These are phyloP conservation scores for Rhodomyrtus tomentosa DNA, from an alignment of 345 rosid genomes.

Conservation along the genomic window DNA sequence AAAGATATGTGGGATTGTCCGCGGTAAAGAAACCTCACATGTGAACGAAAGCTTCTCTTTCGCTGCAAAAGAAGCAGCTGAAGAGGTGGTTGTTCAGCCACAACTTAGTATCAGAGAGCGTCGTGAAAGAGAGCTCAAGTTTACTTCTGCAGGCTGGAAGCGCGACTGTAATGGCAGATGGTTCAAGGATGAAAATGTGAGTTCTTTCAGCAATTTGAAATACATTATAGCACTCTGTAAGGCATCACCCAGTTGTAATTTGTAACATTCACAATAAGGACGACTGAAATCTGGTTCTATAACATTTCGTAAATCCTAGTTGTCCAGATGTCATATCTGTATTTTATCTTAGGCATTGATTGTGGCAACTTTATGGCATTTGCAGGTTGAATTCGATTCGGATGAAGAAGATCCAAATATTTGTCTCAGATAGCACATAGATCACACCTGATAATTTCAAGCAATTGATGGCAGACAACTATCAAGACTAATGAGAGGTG, in stretches of 20 bases:
- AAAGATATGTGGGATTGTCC: not conserved
- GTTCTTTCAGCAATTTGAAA: not conserved
- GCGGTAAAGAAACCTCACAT: not conserved
- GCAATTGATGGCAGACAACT: not conserved
- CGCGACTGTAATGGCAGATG: constrained; percentile 43
- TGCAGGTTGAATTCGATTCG: constrained; percentile 39
- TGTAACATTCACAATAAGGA: not conserved
- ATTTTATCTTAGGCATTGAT: not conserved
- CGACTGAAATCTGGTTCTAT: fast-evolving
- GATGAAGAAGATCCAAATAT: constrained; percentile 39
- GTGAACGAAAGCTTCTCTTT: not conserved
- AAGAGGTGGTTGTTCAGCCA: not conserved
- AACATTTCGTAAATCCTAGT: not conserved
- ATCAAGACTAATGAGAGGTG: not conserved
- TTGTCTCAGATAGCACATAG: constrained; percentile 1
- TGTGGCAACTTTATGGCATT: not conserved
- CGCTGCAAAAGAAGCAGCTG: not conserved
- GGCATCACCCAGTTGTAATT: not conserved
- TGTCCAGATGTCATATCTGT: not conserved
- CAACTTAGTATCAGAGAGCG: constrained; percentile 12
- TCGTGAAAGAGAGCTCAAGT: constrained; percentile 35
- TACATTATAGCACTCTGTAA: fast-evolving
- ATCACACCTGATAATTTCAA: not conserved
- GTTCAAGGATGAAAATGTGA: constrained; percentile 43
- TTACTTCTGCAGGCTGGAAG: constrained; percentile 49